phyloP scores from a whole-genome alignment of 139 green algal genomes.

The Chlamydomonas sphaeroides region DNA sequence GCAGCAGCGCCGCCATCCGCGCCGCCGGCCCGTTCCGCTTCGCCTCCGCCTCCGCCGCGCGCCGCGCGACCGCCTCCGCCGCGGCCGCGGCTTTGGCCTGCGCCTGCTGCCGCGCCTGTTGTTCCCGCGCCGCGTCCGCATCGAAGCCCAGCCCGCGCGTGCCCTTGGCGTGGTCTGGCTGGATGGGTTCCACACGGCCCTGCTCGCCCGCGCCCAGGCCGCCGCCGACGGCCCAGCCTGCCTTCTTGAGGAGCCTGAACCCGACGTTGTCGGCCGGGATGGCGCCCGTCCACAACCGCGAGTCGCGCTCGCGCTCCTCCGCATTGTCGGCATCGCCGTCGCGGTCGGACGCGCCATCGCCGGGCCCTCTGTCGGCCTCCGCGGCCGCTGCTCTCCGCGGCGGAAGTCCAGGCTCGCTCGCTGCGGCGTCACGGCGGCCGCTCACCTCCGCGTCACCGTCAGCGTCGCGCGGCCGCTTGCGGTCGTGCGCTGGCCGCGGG shows the following conservation, averaged over 20 bases:
- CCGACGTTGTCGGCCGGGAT: slow-evolving; percentile 31
- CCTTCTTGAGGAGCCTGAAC: slow-evolving; percentile 1
- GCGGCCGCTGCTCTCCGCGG: no score
- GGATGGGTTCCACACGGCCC: not conserved
- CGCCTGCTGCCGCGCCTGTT: not conserved
- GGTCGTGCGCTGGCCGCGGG: no score
- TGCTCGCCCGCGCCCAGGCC: slow-evolving; percentile 7
- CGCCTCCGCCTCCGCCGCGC: no score
- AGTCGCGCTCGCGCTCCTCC: no score
- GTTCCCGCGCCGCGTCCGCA: not conserved
- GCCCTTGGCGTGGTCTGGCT: not conserved
- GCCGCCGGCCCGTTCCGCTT: not conserved
- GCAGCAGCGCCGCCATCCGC: not conserved
- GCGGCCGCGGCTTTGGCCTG: not conserved
- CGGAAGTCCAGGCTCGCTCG: no score
- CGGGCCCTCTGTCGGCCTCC: no score
- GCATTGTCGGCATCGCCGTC: no score
- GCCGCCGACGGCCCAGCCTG: slow-evolving; percentile 18
- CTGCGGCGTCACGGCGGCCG: no score
- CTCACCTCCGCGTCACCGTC: no score
- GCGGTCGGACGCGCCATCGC: no score
- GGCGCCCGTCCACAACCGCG: not conserved
- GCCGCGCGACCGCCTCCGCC: not conserved
- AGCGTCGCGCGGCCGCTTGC: no score
- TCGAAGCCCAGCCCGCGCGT: slow-evolving; percentile 15